phyloP scores from a whole-genome alignment of 1,284 basidiomycete genomes.

The Puccinia sorghi region DNA sequence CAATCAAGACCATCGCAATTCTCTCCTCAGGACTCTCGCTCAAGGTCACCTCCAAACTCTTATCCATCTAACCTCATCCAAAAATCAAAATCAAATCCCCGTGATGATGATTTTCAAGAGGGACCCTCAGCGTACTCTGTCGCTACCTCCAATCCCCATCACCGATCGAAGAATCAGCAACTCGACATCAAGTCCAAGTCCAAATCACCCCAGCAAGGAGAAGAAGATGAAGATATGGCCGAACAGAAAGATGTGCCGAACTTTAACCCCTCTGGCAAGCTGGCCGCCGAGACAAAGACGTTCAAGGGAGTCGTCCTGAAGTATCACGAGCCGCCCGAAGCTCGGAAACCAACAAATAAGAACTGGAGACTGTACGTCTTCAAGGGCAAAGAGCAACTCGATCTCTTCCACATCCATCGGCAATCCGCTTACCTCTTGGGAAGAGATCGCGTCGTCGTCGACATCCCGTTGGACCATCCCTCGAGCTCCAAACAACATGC shows the following conservation, averaged over 20 bases:
- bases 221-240: background rate
- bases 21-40: background rate
- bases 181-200: background rate
- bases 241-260: slow-evolving; percentile 67
- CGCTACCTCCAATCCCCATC: background rate
- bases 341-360: slow-evolving; percentile 79
- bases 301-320: slow-evolving; percentile 86
- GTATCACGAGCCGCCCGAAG: slow-evolving; percentile 98
- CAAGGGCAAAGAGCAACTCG: slow-evolving; percentile 87
- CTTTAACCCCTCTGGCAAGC: slow-evolving; percentile 79
- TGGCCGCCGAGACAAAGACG: slow-evolving; percentile 92
- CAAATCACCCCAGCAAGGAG: background rate
- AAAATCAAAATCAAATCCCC: background rate
- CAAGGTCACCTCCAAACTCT: background rate
- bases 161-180: background rate
- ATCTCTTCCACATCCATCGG: slow-evolving; percentile 84
- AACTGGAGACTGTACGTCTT: slow-evolving; percentile 93
- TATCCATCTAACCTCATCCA: background rate
- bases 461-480: slow-evolving; percentile 89
- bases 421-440: slow-evolving; percentile 95
- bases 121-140: background rate
- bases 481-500: slow-evolving; percentile 99
- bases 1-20: background rate
- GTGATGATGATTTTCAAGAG: background rate
- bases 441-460: slow-evolving; percentile 80